Evolutionary conservation across 2,329 filamentous ascomycete genomes (phyloP), one percentile per base, ranked within the genome.

Genomic region (Didymella keratinophila): DNA sequence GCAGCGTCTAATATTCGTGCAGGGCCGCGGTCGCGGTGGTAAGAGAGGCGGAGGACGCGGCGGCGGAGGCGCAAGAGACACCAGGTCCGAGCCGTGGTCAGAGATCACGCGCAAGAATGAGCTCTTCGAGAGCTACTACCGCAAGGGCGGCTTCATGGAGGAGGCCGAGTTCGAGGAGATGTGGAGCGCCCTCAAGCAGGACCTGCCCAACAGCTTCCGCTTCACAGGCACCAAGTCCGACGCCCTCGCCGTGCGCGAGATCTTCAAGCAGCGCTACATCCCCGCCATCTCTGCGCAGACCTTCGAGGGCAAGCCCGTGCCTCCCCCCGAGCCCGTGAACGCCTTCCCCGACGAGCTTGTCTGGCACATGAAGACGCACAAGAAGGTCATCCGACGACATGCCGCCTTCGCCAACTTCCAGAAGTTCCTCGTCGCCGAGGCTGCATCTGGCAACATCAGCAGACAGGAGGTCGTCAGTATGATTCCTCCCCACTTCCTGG

Each of bases 381-480:
- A 98, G 84, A 93, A 96, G 73, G 89, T 98, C 65, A 86, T 99
- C 62, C 90, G 95, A 70, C 93, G 93, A 75, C 97, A 96, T 78
- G 88, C 92, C 34, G 95, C 95, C 2, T 99, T 99, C 76, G 89
- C 93, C 48, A 90, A 91, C 27, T 98, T 99, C 80, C 95, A 99
- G 78, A 96, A 96, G 76, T 99, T 97, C 82, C 85, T 99, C 49
- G 95, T 99, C 48, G 96, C 94, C 51, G 95, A 99, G 83, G 97
- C 95, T 4, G 93, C 91, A 56, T 93, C 98, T 21, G 95, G 95
- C 71, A 99, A 98, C 77, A 98, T 99, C 71, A 97, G 91, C 78
- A 88, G 95, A 71, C 95, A 99, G 79, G 95, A 99, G 80, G 90
- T 97, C 43, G 95, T 99, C 72, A 97, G 92, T 81, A 99, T 99